Evolutionary conservation across 495 filamentous ascomycete species (phyloP), one percentile per base, ranked within the genome.

Genomic region (Aspergillus cavernicola): DNA sequence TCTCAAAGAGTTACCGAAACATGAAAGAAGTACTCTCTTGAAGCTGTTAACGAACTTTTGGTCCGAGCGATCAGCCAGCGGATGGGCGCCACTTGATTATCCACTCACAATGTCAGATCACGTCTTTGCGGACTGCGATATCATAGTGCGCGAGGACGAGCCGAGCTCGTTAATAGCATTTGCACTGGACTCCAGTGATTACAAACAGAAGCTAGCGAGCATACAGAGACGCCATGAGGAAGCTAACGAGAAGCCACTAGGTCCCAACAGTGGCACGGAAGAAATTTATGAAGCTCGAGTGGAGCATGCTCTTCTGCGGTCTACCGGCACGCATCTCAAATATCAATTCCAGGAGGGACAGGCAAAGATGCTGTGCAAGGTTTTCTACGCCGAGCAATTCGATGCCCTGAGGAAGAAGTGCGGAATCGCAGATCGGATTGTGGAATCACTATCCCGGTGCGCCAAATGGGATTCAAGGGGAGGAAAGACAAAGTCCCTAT

Each of bases 381-480:
- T 99, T 37, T 96, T 97, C 66, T 97, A 90, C 62, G 93, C 92
- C 2, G 92, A 97, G 66, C 92, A 96, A 61, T 99, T 99, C 56
- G 95, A 99, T 66, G 93, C 93, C 0, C 75, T 99, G 4, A 85
- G 95, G 20, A 82, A 88, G 45, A 95, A 96, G 66, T 96, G 91
- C 56, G 93, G 92, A 9, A 89, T 95, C 15, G 83, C 88, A 9
- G 90, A 96, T 64, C 89, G 93, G 24, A 95, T 97, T 53, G 85
- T 96, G 28, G 93, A 99, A 66, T 96, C 91, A 4, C 70, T 99
- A 18, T 97, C 92, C 23, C 84, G 95, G 13, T 97, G 95, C 70
- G 76, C 92, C 18, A 96, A 97, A 66, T 99, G 92, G 92, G 93
- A 99, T 66, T 96, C 90, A 12, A 97, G 96, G 66, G 93, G 93